phyloP scores from a whole-genome alignment of 164 flowering plant genomes.

The Aristolochia contorta region DNA sequence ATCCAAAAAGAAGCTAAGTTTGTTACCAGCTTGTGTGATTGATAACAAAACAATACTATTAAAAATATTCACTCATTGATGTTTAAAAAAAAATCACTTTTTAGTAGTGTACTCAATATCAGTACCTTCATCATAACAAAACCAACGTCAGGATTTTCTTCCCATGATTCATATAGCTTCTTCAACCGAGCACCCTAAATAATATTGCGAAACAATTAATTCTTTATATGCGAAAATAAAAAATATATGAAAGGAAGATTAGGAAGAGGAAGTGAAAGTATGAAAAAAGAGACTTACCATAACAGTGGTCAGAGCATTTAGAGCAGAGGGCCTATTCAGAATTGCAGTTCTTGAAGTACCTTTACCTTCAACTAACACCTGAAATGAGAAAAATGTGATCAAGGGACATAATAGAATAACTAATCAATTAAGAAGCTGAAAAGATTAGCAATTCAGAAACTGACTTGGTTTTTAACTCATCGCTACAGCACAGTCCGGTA shows the following conservation, averaged over 20 bases:
- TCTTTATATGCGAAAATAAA: not conserved
- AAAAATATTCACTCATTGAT: not conserved
- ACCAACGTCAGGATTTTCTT: constrained; percentile 72
- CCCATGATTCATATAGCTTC: constrained; percentile 85
- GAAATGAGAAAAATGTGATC: constrained; percentile 10
- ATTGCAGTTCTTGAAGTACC: constrained; percentile 68
- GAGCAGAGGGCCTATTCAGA: constrained; percentile 66
- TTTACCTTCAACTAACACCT: constrained; percentile 85
- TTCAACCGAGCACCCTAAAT: constrained; percentile 55
- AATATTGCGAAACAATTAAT: not conserved
- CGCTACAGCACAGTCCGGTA: constrained; percentile 30
- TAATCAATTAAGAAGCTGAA: not conserved
- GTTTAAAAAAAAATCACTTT: not conserved
- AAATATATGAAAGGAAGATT: not conserved
- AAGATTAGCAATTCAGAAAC: constrained; percentile 1
- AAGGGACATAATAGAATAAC: not conserved
- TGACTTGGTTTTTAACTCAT: constrained; percentile 43
- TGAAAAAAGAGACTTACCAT: constrained; percentile 37
- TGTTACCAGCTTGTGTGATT: too few relatives aligned
- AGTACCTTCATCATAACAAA: constrained; percentile 71
- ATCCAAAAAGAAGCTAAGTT: constrained; percentile 18
- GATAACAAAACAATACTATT: not conserved
- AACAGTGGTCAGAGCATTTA: constrained; percentile 63
- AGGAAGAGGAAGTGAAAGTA: not conserved
- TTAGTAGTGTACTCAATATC: too few relatives aligned